A percentile compares a stretch with the other conserved stretches of the same genome.
Conservation (phyloP, 1,139 yeast species). For the Yamadazyma pseudoaaseri region DNA sequence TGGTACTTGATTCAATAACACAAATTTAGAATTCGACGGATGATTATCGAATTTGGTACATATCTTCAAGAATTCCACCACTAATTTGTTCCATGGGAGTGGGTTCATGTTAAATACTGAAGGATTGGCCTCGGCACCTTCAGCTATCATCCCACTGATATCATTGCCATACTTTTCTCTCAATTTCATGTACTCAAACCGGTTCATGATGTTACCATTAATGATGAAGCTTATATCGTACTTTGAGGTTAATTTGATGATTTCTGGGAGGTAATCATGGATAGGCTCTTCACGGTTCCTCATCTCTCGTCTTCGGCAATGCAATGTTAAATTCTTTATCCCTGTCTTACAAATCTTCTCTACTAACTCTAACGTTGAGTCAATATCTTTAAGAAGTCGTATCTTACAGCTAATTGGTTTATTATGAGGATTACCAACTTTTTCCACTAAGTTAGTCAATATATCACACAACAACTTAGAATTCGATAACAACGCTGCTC, state of each 20-base stretch:
- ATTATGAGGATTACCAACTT: slow-evolving; percentile 74
- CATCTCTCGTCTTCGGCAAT: slow-evolving; percentile 88
- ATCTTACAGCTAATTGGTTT: slow-evolving; percentile 92
- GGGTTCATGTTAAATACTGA: slow-evolving; percentile 60
- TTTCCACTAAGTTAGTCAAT: slow-evolving; percentile 60
- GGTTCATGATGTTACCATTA: slow-evolving; percentile 70
- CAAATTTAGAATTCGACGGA: slow-evolving; percentile 73
- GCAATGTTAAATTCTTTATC: slow-evolving; percentile 78
- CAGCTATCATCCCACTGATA: slow-evolving; percentile 91
- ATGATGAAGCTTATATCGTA: slow-evolving; percentile 70
- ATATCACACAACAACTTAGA: slow-evolving; percentile 78
- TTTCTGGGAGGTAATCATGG: slow-evolving; percentile 60
- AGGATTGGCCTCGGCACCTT: slow-evolving; percentile 84
- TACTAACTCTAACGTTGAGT: slow-evolving; percentile 63
- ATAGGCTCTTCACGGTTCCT: slow-evolving; percentile 82
- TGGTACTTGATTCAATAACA: slow-evolving; percentile 75
- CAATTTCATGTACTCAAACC: slow-evolving; percentile 54
- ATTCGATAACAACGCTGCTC: slow-evolving; percentile 82
- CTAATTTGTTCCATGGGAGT: slow-evolving; percentile 53
- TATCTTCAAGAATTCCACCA: slow-evolving; percentile 51
- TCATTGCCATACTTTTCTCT: slow-evolving; percentile 49
- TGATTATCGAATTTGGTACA: slow-evolving; percentile 60
- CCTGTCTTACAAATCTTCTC: slow-evolving; percentile 74
- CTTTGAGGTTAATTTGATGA: slow-evolving; percentile 61
- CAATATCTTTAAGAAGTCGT: slow-evolving; percentile 55